These are phyloP conservation scores for Nowakowskiella sp. DNA, from an alignment of 192 early-diverging fungal species.

Conservation along the genomic window DNA sequence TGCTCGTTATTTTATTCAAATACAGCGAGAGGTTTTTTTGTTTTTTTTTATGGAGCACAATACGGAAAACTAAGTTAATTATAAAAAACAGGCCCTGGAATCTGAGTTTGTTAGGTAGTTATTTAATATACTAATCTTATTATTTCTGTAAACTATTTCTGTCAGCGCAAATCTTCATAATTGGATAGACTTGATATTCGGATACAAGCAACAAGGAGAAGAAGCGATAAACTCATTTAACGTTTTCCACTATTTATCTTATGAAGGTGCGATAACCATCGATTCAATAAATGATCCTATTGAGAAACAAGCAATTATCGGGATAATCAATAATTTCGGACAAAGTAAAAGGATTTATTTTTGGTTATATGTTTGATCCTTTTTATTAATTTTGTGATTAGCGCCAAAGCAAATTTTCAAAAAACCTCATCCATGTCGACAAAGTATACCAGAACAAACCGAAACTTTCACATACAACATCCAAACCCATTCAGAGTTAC, in stretches of 20 bases:
- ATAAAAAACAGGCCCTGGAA: constrained; percentile 50
- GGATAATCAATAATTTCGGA: constrained; percentile 95
- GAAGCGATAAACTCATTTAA: constrained; percentile 80
- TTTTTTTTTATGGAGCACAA: not conserved
- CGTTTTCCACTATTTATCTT: constrained; percentile 94
- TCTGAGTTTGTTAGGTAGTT: too few relatives aligned
- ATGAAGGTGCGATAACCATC: constrained; percentile 92
- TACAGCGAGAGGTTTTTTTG: constrained; percentile 79
- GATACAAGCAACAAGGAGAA: constrained; percentile 86
- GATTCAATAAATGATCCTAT: constrained; percentile 82
- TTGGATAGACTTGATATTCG: constrained; percentile 96
- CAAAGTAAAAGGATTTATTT: too few relatives aligned
- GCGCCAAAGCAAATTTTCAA: constrained; percentile 83
- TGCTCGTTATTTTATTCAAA: constrained; percentile 77
- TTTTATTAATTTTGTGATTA: too few relatives aligned
- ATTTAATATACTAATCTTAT: too few relatives aligned
- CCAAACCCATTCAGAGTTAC: not conserved
- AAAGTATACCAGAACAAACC: constrained; percentile 12
- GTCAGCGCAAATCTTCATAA: constrained; percentile 82
- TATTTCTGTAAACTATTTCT: constrained; percentile 65
- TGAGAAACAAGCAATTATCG: constrained; percentile 80
- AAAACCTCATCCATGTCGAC: constrained; percentile 67
- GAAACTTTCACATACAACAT: not conserved
- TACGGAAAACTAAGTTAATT: not conserved
- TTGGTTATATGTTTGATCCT: too few relatives aligned